Base-by-base conservation (phyloP, 1,139 yeast species). In the Zygoascus sp. region DNA sequence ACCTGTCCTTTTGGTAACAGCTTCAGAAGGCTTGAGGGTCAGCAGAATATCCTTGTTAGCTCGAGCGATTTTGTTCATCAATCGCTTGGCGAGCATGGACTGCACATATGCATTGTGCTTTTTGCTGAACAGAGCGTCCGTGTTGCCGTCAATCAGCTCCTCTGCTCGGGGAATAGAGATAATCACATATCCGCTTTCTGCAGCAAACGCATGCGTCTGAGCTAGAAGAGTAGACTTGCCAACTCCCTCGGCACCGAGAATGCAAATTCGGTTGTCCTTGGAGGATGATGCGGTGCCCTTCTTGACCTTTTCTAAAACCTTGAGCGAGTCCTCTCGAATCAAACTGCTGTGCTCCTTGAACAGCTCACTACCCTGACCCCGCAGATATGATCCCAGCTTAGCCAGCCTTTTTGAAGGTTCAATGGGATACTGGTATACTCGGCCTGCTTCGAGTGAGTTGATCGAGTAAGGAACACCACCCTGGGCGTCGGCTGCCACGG, bases 221-320 rank as follows among this genome's bases (percentile, higher is more conserved):
- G 92, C 68, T 44, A 90, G 58, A 35, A 83, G 64, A 0, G 89
- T 79, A 2, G 92, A 77, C 68, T 90, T 90, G 9, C 97, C 97
- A 9, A 77, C 74, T 41, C 96, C 96, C 42, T 78, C 69, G 49
- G 75, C 80, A 37, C 97, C 97, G 27, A 78, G 66, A 19, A 90
- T 56, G 43, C 84, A 70, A 36, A 75, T 57, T 59, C 85, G 73
- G 61, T 81, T 83, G 10, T 66, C 58, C 15, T 61, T 58, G 1
- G 79, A 70, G 0, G 66, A 45, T 1, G 63, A 39, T 5, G 49
- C 40, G 8, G 42, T 28, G 6, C 58, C 59, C 5, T 56, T 50
- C n/a, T 58, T 42, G 19, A 68, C 56, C 8, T 72, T 55, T 1
- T 62, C 56, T 9, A 58, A 48, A 5, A 74, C 44, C 30, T 57